Percentiles rank a stretch among this genome's conserved stretches.
phyloP scores from a whole-genome alignment of 768 basidiomycete genomes.

The Pulveroboletus frians region DNA sequence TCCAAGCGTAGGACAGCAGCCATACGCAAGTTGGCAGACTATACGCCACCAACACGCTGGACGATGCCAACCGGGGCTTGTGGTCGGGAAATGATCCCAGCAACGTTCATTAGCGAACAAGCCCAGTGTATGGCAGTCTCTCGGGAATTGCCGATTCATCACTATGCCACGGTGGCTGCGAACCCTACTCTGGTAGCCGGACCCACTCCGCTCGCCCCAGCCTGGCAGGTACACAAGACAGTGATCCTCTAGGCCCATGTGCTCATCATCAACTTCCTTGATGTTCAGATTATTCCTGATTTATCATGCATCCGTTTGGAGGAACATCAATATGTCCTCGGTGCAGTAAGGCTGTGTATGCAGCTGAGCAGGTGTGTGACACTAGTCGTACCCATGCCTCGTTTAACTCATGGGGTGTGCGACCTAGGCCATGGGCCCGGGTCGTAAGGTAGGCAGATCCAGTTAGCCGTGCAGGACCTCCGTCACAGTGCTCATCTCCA shows the following conservation, averaged over 20 bases:
- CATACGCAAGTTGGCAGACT: background rate
- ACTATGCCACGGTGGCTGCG: background rate
- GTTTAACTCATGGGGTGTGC: slow-evolving; percentile 5
- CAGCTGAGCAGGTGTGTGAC: slow-evolving; percentile 72
- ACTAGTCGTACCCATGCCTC: background rate
- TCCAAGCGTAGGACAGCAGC: too few species aligned
- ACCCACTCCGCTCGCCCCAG: background rate
- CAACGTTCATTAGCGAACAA: background rate
- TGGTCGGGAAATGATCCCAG: background rate
- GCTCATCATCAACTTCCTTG: slow-evolving; percentile 3
- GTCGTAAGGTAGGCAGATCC: slow-evolving; percentile 62
- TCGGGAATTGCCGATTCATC: slow-evolving; percentile 15
- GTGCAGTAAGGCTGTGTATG: slow-evolving; percentile 76
- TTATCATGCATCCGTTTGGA: slow-evolving; percentile 65
- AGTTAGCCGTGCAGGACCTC: background rate
- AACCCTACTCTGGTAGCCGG: background rate
- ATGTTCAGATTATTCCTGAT: background rate
- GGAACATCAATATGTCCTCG: slow-evolving; percentile 68
- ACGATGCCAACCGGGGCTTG: background rate
- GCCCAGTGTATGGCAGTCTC: background rate
- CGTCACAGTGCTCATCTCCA: background rate
- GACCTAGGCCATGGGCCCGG: slow-evolving; percentile 75
- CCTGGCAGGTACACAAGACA: slow-evolving; percentile 10
- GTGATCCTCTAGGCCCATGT: background rate
- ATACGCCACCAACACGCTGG: slow-evolving; percentile 2